Percentiles rank a stretch among this genome's conserved stretches.
These are phyloP conservation scores for Paracamarosporium sp. DNA, from an alignment of 2,329 filamentous ascomycete genomes.

Conservation along the genomic window DNA sequence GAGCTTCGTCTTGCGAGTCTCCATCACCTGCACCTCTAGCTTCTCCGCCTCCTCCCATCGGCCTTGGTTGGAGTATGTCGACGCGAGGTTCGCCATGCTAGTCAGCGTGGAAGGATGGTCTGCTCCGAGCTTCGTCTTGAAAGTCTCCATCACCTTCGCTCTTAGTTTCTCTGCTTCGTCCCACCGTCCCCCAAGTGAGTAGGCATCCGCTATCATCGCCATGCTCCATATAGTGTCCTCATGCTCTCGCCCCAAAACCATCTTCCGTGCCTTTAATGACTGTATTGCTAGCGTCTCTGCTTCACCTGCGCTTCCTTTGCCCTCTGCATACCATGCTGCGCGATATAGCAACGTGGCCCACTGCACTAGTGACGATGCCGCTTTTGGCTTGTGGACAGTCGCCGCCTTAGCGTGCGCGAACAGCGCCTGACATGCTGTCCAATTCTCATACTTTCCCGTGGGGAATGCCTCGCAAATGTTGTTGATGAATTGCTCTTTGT, in stretches of 20 bases:
- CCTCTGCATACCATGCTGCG: conserved; percentile 20
- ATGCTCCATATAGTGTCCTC: neutral
- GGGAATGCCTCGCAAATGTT: conserved; percentile 13
- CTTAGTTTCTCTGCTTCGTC: too few species aligned
- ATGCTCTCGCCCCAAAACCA: neutral
- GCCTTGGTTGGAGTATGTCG: too few species aligned
- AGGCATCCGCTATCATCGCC: too few species aligned
- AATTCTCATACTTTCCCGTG: conserved; percentile 16
- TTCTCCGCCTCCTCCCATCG: too few species aligned
- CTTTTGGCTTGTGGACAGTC: conserved; percentile 6
- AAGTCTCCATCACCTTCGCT: too few species aligned
- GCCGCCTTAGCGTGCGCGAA: conserved; percentile 15
- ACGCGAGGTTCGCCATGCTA: too few species aligned
- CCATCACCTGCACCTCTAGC: too few species aligned
- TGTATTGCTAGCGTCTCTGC: neutral
- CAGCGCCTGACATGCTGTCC: conserved; percentile 13
- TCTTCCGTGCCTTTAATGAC: neutral
- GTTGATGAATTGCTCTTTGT: conserved; percentile 12
- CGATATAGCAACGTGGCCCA: conserved; percentile 16
- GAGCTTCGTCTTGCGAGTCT: too few species aligned
- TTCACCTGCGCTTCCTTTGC: conserved; percentile 6
- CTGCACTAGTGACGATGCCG: conserved; percentile 5
- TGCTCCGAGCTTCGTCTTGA: too few species aligned
- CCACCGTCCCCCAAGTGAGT: too few species aligned
- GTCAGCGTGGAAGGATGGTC: too few species aligned